phyloP scores from a whole-genome alignment of 129 eudicot genomes.

The Rutidosis leptorrhynchoides region DNA sequence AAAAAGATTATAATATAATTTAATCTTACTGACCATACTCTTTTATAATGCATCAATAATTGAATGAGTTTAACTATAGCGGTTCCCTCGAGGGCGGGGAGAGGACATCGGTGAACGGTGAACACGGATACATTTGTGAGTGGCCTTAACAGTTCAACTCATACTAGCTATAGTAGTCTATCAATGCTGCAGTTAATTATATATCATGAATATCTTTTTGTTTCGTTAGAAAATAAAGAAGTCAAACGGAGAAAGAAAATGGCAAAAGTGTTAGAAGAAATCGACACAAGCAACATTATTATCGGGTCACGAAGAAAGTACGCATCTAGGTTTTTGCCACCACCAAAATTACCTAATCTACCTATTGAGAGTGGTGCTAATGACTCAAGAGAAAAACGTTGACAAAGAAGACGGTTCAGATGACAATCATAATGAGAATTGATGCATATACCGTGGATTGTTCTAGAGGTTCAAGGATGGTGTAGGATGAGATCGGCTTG shows the following conservation, averaged over 20 bases:
- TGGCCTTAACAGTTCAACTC: not conserved
- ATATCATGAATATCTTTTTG: not conserved
- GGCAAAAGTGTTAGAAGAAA: constrained; percentile 94
- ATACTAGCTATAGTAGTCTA: not conserved
- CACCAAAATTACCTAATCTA: constrained; percentile 58
- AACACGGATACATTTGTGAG: too few relatives aligned
- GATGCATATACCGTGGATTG: too few relatives aligned
- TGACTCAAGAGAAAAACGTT: too few relatives aligned
- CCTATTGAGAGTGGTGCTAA: constrained; percentile 35
- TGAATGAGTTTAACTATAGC: not conserved
- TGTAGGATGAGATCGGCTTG: too few relatives aligned
- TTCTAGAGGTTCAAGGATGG: too few relatives aligned
- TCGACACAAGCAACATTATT: constrained; percentile 87
- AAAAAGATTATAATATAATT: too few relatives aligned
- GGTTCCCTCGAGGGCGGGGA: too few relatives aligned
- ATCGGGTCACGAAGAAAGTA: constrained; percentile 74
- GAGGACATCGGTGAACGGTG: too few relatives aligned
- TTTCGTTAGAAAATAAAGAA: constrained; percentile 71
- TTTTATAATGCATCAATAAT: not conserved
- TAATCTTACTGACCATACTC: not conserved
- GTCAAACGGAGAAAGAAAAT: constrained; percentile 79
- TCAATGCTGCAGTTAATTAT: not conserved
- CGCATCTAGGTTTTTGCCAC: constrained; percentile 54
- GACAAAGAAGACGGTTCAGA: constrained; percentile 31
- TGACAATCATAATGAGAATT: constrained; percentile 34